phyloP scores from a whole-genome alignment of 768 basidiomycete species.

The Auriscalpium vulgare region DNA sequence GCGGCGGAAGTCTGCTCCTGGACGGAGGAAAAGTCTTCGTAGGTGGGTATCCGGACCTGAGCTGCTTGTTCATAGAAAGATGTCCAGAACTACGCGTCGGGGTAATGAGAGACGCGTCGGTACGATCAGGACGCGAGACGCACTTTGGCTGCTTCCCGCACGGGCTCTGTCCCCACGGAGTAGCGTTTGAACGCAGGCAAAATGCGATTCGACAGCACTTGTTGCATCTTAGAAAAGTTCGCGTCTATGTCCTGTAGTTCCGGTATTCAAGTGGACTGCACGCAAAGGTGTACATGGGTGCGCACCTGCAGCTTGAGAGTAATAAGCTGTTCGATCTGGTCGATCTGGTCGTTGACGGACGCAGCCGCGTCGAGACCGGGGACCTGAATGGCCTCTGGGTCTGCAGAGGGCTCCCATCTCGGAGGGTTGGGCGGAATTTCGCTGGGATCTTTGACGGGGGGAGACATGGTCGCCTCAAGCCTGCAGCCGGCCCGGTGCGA shows the following conservation, averaged over 20 bases:
- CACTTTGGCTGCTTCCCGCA: slow-evolving; percentile 86
- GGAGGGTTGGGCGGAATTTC: slow-evolving; percentile 53
- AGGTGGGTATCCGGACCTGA: slow-evolving; percentile 72
- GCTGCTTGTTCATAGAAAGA: slow-evolving; percentile 95
- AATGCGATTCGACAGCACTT: slow-evolving; percentile 70
- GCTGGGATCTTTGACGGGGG: slow-evolving; percentile 17
- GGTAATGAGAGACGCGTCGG: neutral
- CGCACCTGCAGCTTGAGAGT: slow-evolving; percentile 81
- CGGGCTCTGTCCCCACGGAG: slow-evolving; percentile 79
- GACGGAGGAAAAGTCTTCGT: slow-evolving; percentile 45
- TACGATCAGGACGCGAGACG: slow-evolving; percentile 14
- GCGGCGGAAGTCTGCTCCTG: slow-evolving; percentile 18
- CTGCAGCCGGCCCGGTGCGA: too few relatives aligned
- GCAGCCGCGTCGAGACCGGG: slow-evolving; percentile 68
- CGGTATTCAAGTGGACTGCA: neutral
- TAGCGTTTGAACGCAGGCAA: slow-evolving; percentile 88
- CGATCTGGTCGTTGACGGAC: slow-evolving; percentile 73
- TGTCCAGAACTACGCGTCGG: slow-evolving; percentile 73
- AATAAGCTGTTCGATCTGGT: slow-evolving; percentile 93
- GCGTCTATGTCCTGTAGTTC: slow-evolving; percentile 74
- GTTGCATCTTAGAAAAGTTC: slow-evolving; percentile 86
- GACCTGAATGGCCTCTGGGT: slow-evolving; percentile 57
- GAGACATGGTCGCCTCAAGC: too few relatives aligned
- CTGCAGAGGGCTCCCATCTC: slow-evolving; percentile 57
- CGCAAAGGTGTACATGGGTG: neutral